Conservation (phyloP, 306 rosid species). For the Cercis canadensis region DNA sequence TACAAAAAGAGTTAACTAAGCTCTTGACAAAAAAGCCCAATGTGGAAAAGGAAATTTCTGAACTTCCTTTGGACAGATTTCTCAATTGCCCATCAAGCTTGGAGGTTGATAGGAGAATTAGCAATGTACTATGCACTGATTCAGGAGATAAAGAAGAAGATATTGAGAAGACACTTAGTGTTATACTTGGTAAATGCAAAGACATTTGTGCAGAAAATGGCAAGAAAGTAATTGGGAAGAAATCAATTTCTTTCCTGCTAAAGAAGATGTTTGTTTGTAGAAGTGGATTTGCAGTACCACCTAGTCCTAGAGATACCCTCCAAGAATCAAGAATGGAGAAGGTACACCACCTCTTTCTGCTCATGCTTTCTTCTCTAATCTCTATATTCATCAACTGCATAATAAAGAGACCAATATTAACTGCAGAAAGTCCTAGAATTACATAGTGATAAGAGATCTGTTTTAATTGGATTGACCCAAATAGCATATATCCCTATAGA, state of each 20-base stretch:
- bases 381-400: no score
- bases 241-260: slow-evolving; percentile 81
- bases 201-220: slow-evolving; percentile 68
- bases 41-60: slow-evolving; percentile 70
- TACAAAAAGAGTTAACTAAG: slow-evolving; percentile 79
- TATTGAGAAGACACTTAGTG: slow-evolving; percentile 85
- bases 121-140: slow-evolving; percentile 61
- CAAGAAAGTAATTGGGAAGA: slow-evolving; percentile 77
- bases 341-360: slow-evolving; percentile 47
- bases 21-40: slow-evolving; percentile 76
- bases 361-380: no score
- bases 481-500: no score
- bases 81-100: slow-evolving; percentile 96
- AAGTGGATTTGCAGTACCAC: slow-evolving; percentile 84
- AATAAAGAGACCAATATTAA: no score
- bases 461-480: no score
- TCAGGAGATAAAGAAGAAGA: slow-evolving; percentile 72
- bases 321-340: slow-evolving; percentile 97
- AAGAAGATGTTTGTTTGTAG: slow-evolving; percentile 90
- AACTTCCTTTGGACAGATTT: slow-evolving; percentile 94
- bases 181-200: slow-evolving; percentile 82
- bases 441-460: no score
- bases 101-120: slow-evolving; percentile 87
- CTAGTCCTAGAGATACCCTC: slow-evolving; percentile 77
- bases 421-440: no score